Base-by-base conservation (phyloP, 768 basidiomycete species). In the Suillus subalutaceus region DNA sequence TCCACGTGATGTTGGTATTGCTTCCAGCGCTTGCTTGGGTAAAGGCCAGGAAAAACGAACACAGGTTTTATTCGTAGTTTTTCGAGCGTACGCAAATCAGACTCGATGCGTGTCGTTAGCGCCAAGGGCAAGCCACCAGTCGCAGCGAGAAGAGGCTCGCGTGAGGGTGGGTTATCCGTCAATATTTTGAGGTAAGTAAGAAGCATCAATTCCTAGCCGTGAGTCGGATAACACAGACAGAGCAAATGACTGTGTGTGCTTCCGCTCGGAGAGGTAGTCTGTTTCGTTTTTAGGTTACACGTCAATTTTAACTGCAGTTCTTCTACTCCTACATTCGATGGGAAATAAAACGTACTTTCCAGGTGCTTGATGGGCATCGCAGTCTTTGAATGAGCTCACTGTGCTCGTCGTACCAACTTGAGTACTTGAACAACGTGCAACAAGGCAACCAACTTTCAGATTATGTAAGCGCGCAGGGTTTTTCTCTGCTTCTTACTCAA, bases 121-220 rank as follows among this genome's bases (percentile, higher is more conserved):
- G 94, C 91, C 65, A 98, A 85, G 1, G 97, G 97, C 20, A 96
- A 86, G 46, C 97, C 97, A 23, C 97, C 97, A 2, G 96, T 97
- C 1, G 97, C 96, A 0, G 96, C 93, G 15, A 98, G 87, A 41
- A 98, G 86, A 16, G 96, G 92, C 81, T 99, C 97, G 41, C 92
- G 87, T 20, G 94, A 88, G 1, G 88, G 82, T 1, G 92, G 86
- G 66, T 82, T 87, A 64, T 94, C 91, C 18, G 90, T 89, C 69
- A 99, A 84, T 55, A 85, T 83, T 63, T 90, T 85, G 48, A 99
- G 83, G 79, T 99, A 99, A n/a, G 78, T 91, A 90, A 3, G 91
- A 90, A 4, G 95, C 96, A 84, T 99, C 97, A 75, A 99, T 97
- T 40, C 97, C 97, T 35, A 99, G 90, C 55, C 97, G 91, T 62